Evolutionary conservation across 2,329 filamentous ascomycete genomes (phyloP).

Genomic region (Cladosporium colombiae): DNA sequence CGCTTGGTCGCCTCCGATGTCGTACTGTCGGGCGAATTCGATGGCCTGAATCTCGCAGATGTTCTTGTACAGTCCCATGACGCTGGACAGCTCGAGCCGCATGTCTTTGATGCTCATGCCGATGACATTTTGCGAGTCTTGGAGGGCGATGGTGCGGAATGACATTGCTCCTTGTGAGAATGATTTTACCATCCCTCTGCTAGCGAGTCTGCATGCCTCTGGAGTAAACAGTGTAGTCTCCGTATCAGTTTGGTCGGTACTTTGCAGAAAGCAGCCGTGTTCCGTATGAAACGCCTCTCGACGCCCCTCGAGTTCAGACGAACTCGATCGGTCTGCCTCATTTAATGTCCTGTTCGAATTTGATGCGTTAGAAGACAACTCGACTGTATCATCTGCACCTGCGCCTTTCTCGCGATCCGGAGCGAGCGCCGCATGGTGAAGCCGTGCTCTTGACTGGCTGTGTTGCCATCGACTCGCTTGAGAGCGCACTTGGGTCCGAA

Average conservation of each 20-base stretch:
- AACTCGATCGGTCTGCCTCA: background rate
- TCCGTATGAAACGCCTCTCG: background rate
- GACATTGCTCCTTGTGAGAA: slow-evolving; percentile 12
- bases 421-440: background rate
- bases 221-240: background rate
- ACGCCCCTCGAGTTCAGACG: background rate
- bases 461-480: slow-evolving; percentile 11
- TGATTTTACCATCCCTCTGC: background rate
- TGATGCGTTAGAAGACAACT: background rate
- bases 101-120: background rate
- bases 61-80: slow-evolving; percentile 10
- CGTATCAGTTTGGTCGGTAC: background rate
- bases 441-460: background rate
- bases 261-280: background rate
- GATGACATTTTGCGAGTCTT: background rate
- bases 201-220: background rate
- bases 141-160: slow-evolving; percentile 7
- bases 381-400: background rate
- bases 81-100: slow-evolving; percentile 9
- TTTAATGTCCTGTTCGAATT: background rate
- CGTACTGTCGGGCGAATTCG: slow-evolving; percentile 6
- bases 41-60: slow-evolving; percentile 4
- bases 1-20: background rate
- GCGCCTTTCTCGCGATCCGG: background rate
- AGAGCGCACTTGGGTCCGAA: slow-evolving; percentile 11